These are phyloP conservation scores for Casuarina glauca DNA, from an alignment of 306 rosid genomes.

Conservation along the genomic window DNA sequence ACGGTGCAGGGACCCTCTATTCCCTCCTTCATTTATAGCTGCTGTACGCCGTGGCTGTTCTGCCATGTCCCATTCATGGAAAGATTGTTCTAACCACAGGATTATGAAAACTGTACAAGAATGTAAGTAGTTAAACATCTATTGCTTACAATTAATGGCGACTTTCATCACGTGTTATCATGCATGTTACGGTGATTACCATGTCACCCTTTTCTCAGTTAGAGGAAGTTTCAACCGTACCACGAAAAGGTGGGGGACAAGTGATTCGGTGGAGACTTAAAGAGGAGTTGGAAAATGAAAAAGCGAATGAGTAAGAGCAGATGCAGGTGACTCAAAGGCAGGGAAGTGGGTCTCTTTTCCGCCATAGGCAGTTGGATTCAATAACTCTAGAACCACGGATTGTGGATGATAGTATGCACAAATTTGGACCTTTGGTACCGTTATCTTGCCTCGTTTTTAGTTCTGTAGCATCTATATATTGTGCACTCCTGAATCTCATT, in stretches of 20 bases:
- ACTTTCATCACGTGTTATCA: no score
- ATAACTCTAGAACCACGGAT: conserved; percentile 34
- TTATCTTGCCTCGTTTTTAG: not conserved
- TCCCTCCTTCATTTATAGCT: no score
- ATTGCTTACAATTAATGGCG: no score
- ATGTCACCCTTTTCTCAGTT: no score
- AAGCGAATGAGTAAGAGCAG: not conserved
- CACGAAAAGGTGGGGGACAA: not conserved
- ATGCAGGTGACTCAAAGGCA: not conserved
- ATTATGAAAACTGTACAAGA: no score
- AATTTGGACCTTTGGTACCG: conserved; percentile 18
- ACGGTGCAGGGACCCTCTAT: no score
- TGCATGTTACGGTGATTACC: no score
- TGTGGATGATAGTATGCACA: conserved; percentile 25
- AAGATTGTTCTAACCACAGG: no score
- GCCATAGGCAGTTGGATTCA: not conserved
- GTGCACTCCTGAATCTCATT: not conserved
- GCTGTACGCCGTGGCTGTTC: no score
- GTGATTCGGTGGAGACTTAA: not conserved
- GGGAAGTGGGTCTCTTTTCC: not conserved
- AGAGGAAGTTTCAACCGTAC: not conserved
- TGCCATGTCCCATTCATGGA: no score
- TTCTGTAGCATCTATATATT: conserved; percentile 16
- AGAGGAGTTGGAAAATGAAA: not conserved
- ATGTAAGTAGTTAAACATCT: no score